Conservation (phyloP, 805 yeast species). For the Saccharomycopsis malanga region DNA sequence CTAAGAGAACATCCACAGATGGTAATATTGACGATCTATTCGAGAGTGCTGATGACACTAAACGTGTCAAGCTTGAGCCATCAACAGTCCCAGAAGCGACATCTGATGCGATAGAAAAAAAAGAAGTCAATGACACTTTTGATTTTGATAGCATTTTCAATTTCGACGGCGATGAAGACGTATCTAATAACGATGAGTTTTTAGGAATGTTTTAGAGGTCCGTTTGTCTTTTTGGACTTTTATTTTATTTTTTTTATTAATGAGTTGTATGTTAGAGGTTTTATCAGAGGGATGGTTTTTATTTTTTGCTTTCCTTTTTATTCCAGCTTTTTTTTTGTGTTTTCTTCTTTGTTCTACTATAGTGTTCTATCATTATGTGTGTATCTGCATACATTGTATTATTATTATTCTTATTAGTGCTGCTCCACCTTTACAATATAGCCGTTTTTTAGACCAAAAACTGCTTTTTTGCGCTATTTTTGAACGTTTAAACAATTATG, state of each 20-base stretch:
- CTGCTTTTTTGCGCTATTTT: too few species aligned
- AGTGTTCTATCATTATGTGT: too few species aligned
- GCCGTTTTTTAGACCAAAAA: too few species aligned
- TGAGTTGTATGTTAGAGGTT: background rate
- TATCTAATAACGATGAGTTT: background rate
- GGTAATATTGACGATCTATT: background rate
- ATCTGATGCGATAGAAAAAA: constrained; percentile 3
- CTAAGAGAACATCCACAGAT: constrained; percentile 1
- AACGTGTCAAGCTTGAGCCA: background rate
- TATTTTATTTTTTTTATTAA: too few species aligned
- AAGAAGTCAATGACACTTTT: constrained; percentile 11
- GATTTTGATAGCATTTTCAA: constrained; percentile 21
- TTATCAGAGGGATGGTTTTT: background rate
- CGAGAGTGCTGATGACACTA: background rate
- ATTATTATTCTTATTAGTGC: too few species aligned
- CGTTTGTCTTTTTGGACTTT: background rate
- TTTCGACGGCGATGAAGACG: constrained; percentile 20
- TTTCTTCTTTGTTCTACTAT: too few species aligned
- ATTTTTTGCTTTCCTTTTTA: background rate
- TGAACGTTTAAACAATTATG: too few species aligned
- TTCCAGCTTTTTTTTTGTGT: too few species aligned
- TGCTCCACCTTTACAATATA: too few species aligned
- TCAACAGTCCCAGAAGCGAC: background rate
- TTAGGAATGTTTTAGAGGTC: background rate
- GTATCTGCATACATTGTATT: too few species aligned